These are phyloP conservation scores for Xylariaceae sp. DNA, from an alignment of 2,329 filamentous ascomycete genomes.

Conservation along the genomic window DNA sequence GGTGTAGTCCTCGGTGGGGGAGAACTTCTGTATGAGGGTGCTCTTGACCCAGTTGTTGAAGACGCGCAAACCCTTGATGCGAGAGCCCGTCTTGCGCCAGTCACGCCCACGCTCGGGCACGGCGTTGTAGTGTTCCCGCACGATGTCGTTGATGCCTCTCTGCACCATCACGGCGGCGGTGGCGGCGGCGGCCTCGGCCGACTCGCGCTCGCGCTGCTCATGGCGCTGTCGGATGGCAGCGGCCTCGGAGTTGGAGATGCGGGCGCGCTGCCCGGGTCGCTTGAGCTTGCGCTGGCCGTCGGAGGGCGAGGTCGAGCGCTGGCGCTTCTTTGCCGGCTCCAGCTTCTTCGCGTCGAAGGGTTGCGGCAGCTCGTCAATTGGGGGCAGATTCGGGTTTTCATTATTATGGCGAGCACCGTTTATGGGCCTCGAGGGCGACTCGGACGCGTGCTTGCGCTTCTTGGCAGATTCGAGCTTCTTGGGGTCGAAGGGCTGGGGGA, in stretches of 20 bases:
- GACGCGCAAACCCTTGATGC: constrained; percentile 86
- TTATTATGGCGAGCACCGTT: constrained; percentile 15
- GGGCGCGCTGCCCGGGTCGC: constrained; percentile 57
- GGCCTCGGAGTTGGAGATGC: constrained; percentile 59
- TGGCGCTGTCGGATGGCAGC: constrained; percentile 60
- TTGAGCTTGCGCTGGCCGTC: constrained; percentile 55
- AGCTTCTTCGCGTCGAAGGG: constrained; percentile 54
- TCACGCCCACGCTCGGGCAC: constrained; percentile 89
- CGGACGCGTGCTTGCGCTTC: constrained; percentile 30
- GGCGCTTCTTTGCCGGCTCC: constrained; percentile 51
- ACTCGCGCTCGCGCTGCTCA: constrained; percentile 45
- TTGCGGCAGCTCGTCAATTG: constrained; percentile 43
- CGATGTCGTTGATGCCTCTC: constrained; percentile 71
- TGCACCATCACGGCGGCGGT: constrained; percentile 34
- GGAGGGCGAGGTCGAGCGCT: constrained; percentile 42
- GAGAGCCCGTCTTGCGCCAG: constrained; percentile 89
- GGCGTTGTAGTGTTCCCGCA: constrained; percentile 90
- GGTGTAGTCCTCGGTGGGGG: constrained; percentile 66
- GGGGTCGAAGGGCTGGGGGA: constrained; percentile 33
- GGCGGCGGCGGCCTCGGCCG: constrained; percentile 27
- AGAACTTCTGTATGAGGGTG: constrained; percentile 94
- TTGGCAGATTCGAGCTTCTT: constrained; percentile 33
- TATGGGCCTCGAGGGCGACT: constrained; percentile 24
- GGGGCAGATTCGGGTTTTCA: constrained; percentile 13
- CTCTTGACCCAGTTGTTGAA: constrained; percentile 99